Evolutionary conservation across 2,329 filamentous ascomycete genomes (phyloP).

Genomic region (Beauveria brongniartii): DNA sequence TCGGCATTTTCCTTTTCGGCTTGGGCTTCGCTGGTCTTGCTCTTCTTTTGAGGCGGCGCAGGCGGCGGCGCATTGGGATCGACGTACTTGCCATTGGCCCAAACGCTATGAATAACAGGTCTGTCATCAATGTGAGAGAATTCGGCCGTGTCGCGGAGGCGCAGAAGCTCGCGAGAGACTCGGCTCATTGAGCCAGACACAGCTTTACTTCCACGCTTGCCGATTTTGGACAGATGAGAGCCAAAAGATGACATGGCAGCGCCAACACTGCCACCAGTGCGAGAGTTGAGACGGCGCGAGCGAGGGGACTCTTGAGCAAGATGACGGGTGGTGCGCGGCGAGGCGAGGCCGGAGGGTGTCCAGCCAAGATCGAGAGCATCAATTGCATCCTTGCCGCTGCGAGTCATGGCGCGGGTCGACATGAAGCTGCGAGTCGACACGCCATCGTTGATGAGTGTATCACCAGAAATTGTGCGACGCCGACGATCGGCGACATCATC

Average conservation of each 20-base stretch:
- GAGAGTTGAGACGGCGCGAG: constrained; percentile 35
- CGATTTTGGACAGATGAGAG: constrained; percentile 43
- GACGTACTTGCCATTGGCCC: constrained; percentile 58
- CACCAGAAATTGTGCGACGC: constrained; percentile 38
- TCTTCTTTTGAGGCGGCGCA: constrained; percentile 30
- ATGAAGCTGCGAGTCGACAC: constrained; percentile 14
- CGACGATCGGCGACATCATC: constrained; percentile 37
- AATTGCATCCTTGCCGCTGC: constrained; percentile 28
- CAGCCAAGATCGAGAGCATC: constrained; percentile 39
- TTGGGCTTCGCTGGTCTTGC: constrained; percentile 18
- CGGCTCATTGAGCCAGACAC: constrained; percentile 39
- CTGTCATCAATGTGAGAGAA: constrained; percentile 50
- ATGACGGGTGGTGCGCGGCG: constrained; percentile 24
- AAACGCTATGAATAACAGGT: constrained; percentile 50
- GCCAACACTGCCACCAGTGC: constrained; percentile 25
- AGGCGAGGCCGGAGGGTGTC: constrained; percentile 31
- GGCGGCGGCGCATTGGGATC: constrained; percentile 34
- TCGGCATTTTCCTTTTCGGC: constrained; percentile 25
- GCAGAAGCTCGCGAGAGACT: constrained; percentile 48
- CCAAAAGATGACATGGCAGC: constrained; percentile 35
- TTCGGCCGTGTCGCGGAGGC: constrained; percentile 56
- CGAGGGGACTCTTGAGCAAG: constrained; percentile 24
- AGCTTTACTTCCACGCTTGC: constrained; percentile 52
- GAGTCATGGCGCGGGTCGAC: constrained; percentile 9
- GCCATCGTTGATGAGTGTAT: constrained; percentile 24